Evolutionary conservation across 1,139 yeast species (phyloP), one percentile per base, ranked within the genome.

Genomic region (Pichia sp.): DNA sequence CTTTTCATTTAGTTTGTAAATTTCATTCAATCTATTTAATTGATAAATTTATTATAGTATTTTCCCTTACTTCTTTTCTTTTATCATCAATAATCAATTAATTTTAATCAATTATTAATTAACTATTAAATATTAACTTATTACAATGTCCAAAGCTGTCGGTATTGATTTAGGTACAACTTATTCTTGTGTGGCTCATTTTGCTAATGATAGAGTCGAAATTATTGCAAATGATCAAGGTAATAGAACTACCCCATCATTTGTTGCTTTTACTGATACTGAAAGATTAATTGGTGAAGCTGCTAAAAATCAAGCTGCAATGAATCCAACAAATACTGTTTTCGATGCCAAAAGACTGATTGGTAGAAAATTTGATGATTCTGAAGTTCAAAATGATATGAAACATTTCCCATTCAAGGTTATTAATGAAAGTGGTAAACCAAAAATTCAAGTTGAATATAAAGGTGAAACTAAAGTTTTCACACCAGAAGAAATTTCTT

Each of bases 161-260:
- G 90, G 90, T 69, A 82, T 82, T 69, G 90, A 82, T 73, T 81
- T 82, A 74, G 90, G 90, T 70, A 82, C 90, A 51, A 82, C 90
- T 48, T 82, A 82, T 71, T 82, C 90, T 45, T 82, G 90, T 78
- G 90, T 82, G 57, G 90, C 87, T 51, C 82, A 79, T 66, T 79
- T 76, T 58, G 68, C 83, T 49, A 81, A 81, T 58, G 87, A 82
- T 60, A 54, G 63, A 45, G 95, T 89, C 49, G 96, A 87, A 69
- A 87, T 87, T 59, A 74, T 87, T 60, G 96, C 96, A 58, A 87
- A 87, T 65, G 96, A 87, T 67, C 96, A 87, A 71, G 96, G 96
- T 72, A 86, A 86, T 73, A 82, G 96, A 72, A 87, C 87, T 58
- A 87, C 96, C 42, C 96, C 96, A 31, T 85, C 95, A 5, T 86